Evolutionary conservation across 306 rosid genomes (phyloP).

Genomic region (Medicago lupulina): DNA sequence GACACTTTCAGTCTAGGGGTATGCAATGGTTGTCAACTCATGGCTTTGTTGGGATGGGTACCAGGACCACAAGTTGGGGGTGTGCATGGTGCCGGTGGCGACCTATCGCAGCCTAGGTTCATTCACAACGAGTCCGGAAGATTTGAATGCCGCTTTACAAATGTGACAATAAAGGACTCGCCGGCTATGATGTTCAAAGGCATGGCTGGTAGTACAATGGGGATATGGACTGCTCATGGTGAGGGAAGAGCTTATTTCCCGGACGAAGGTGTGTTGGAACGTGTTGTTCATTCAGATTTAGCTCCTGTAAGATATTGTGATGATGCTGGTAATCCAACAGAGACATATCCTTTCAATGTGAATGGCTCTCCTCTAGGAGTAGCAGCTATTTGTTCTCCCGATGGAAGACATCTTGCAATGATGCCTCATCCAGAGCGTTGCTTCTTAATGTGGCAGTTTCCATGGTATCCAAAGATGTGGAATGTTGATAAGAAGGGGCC

Average conservation of each 20-base stretch:
- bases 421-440: conserved; percentile 99
- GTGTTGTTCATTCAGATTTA: conserved; percentile 62
- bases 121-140: conserved; percentile 88
- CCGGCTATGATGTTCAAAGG: conserved; percentile 85
- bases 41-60: conserved; percentile 94
- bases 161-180: conserved; percentile 79
- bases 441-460: conserved; percentile 95
- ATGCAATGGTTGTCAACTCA: conserved; percentile 96
- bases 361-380: conserved; percentile 91
- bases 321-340: conserved; percentile 82
- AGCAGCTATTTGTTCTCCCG: conserved; percentile 91
- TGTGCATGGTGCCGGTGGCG: conserved; percentile 80
- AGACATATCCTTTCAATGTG: conserved; percentile 79
- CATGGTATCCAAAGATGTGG: conserved; percentile 94
- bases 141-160: conserved; percentile 90
- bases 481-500: conserved; percentile 79
- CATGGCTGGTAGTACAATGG: conserved; percentile 85
- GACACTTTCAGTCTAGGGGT: conserved; percentile 93
- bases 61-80: conserved; percentile 94
- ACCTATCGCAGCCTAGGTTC: conserved; percentile 87
- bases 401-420: conserved; percentile 95
- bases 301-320: conserved; percentile 88
- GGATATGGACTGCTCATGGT: conserved; percentile 92
- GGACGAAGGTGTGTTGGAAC: conserved; percentile 68
- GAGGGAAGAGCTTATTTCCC: conserved; percentile 95